A percentile compares a stretch with the other conserved stretches of the same genome.
phyloP scores from a whole-genome alignment of 208 protist species.

The Porcisia deanei region DNA sequence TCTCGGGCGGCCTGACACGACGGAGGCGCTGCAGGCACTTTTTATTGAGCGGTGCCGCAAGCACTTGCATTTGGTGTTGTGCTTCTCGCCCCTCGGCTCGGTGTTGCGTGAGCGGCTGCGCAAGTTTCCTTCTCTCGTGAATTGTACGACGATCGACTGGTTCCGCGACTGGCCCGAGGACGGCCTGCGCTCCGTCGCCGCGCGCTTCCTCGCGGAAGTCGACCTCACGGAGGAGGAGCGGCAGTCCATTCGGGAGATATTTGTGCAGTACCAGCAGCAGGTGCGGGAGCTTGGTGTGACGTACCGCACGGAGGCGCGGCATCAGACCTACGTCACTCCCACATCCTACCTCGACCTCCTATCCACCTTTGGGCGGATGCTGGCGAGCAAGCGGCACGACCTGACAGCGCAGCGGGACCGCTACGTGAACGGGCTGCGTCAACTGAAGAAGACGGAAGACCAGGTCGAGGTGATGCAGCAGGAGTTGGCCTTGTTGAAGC shows the following conservation, averaged over 20 bases:
- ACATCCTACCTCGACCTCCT: constrained; percentile 97
- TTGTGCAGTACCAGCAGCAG: constrained; percentile 92
- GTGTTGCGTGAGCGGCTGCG: constrained; percentile 94
- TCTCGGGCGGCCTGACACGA: constrained; percentile 83
- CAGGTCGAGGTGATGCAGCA: constrained; percentile 96
- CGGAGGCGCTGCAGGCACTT: constrained; percentile 82
- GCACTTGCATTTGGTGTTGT: constrained; percentile 96
- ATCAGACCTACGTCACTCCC: constrained; percentile 95
- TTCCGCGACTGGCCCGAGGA: constrained; percentile 97
- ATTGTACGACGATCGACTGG: constrained; percentile 99
- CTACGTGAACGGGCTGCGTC: constrained; percentile 88
- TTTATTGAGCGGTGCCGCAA: constrained; percentile 94
- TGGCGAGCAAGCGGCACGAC: constrained; percentile 84
- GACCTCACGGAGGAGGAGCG: constrained; percentile 78
- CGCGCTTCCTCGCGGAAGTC: constrained; percentile 83
- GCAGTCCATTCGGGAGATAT: constrained; percentile 82
- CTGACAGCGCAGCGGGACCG: constrained; percentile 85
- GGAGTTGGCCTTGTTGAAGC: constrained; percentile 90
- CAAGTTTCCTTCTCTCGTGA: constrained; percentile 98
- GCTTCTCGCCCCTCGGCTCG: constrained; percentile 97
- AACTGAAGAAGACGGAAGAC: constrained; percentile 92
- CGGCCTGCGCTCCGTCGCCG: constrained; percentile 92
- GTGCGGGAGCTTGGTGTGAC: constrained; percentile 74
- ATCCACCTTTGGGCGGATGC: constrained; percentile 88
- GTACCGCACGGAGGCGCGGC: constrained; percentile 90